Conservation (phyloP, 257 asterid species). For the Forsythia viridissima region DNA sequence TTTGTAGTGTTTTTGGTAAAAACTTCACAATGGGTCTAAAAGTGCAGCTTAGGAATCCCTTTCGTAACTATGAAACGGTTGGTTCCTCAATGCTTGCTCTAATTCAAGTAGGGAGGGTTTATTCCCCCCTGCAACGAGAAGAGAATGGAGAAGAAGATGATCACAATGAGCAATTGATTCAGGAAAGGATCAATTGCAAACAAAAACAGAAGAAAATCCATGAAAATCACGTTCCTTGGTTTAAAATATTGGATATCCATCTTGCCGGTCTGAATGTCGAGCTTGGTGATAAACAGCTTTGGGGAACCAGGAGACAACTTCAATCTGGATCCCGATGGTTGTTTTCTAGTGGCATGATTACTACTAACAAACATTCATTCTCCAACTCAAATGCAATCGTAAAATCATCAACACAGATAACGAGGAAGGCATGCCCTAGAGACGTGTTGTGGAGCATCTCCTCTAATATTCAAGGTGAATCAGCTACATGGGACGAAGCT, state of each 20-base stretch:
- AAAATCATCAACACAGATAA: conserved; percentile 37
- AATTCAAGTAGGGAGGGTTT: conserved; percentile 48
- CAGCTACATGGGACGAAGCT: conserved; percentile 47
- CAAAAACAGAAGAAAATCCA: conserved; percentile 13
- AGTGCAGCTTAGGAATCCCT: conserved; percentile 84
- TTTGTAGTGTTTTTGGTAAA: conserved; percentile 31
- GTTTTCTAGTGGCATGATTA: conserved; percentile 65
- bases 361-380: conserved; percentile 34
- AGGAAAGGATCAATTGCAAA: conserved; percentile 21
- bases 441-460: conserved; percentile 79
- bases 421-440: conserved; percentile 28
- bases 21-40: conserved; percentile 55
- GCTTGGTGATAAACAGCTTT: conserved; percentile 34
- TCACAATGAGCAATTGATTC: conserved; percentile 19
- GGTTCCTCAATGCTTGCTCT: conserved; percentile 73
- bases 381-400: conserved; percentile 41
- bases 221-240: conserved; percentile 29
- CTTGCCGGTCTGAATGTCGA: conserved; percentile 57
- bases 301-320: conserved; percentile 52
- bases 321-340: conserved; percentile 80
- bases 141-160: conserved; percentile 20
- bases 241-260: conserved; percentile 55
- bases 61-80: conserved; percentile 65
- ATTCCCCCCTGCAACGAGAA: conserved; percentile 18
- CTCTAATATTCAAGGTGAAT: conserved; percentile 36